These are phyloP conservation scores for Tulasnella sp. DNA, from an alignment of 768 basidiomycete species.

Conservation along the genomic window DNA sequence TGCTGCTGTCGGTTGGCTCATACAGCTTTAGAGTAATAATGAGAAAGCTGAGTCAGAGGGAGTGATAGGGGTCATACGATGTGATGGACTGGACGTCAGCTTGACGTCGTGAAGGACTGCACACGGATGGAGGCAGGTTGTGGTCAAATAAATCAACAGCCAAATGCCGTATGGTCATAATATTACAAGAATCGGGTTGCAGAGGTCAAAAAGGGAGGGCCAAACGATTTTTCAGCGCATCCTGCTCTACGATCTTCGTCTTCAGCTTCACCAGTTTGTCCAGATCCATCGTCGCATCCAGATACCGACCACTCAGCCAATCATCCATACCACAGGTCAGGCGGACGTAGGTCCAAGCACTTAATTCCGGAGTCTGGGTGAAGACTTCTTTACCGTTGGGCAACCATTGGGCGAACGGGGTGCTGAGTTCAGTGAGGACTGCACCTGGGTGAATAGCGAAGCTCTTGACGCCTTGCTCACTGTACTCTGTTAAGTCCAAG, in stretches of 20 bases:
- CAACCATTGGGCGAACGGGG: neutral
- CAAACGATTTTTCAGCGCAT: constrained; percentile 15
- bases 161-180: no score
- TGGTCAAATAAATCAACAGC: no score
- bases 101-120: no score
- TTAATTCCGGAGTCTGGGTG: constrained; percentile 2
- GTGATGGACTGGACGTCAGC: no score
- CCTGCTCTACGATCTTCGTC: constrained; percentile 11
- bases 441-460: constrained; percentile 12
- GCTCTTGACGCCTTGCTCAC: constrained; percentile 6
- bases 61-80: no score
- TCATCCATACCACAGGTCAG: constrained; percentile 13
- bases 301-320: constrained; percentile 15
- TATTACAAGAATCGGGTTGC: no score
- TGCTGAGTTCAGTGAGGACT: constrained; percentile 5
- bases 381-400: neutral
- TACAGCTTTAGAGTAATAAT: no score
- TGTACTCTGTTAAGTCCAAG: neutral
- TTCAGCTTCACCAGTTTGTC: constrained; percentile 17
- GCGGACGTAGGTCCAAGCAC: constrained; percentile 11
- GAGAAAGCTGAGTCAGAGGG: no score
- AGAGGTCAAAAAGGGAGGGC: constrained; percentile 9
- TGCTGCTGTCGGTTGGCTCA: no score
- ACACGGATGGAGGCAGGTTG: no score
- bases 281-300: constrained; percentile 6